These are phyloP conservation scores for Populus hybrid DNA, from an alignment of 441 rosid species.

Conservation along the genomic window DNA sequence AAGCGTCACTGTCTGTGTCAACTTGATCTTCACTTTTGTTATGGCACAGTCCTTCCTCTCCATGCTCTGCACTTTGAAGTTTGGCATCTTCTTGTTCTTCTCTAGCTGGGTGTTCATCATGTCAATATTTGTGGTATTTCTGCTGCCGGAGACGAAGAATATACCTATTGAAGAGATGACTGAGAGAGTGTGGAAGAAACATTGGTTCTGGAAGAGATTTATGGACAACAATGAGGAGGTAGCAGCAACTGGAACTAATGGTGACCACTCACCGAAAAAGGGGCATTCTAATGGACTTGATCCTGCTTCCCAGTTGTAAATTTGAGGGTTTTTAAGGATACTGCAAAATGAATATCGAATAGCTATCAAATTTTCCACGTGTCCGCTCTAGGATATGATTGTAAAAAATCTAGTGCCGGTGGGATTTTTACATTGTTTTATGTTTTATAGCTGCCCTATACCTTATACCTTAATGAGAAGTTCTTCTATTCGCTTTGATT, in stretches of 20 bases:
- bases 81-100: slow-evolving; percentile 81
- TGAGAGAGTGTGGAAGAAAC: slow-evolving; percentile 85
- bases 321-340: not conserved
- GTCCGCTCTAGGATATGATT: not conserved
- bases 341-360: not conserved
- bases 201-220: slow-evolving; percentile 81
- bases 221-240: slow-evolving; percentile 39
- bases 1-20: slow-evolving; percentile 77
- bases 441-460: not conserved
- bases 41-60: slow-evolving; percentile 91
- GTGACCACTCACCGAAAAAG: slow-evolving; percentile 26
- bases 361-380: not conserved
- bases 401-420: not conserved
- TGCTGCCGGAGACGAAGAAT: slow-evolving; percentile 80
- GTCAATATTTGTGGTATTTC: slow-evolving; percentile 65
- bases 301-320: slow-evolving; percentile 37
- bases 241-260: slow-evolving; percentile 11
- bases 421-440: not conserved
- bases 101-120: slow-evolving; percentile 71
- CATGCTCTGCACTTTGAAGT: slow-evolving; percentile 87
- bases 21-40: slow-evolving; percentile 77
- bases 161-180: slow-evolving; percentile 91
- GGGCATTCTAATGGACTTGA: slow-evolving; percentile 46
- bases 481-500: not conserved
- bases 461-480: not conserved